Percentiles rank a stretch among this genome's conserved stretches.
Evolutionary conservation across 805 yeast species (phyloP).

Genomic region (Candida wancherniae): DNA sequence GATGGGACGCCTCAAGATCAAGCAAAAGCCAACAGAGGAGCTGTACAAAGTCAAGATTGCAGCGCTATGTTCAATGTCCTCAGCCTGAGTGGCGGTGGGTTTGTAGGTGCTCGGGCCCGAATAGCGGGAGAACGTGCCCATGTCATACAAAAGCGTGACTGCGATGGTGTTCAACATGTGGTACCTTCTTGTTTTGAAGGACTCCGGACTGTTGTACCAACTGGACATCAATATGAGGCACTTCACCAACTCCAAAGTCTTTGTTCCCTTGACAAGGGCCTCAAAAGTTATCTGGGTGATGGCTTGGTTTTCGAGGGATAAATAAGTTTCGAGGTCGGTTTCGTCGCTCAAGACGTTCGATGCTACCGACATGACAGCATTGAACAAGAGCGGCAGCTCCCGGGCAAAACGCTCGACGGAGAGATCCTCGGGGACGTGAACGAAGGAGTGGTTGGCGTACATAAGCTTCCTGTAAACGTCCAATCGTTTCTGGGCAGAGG

Average conservation of each 20-base stretch:
- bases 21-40: constrained; percentile 56
- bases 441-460: constrained; percentile 49
- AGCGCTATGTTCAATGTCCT: constrained; percentile 43
- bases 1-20: constrained; percentile 60
- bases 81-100: constrained; percentile 14
- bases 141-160: constrained; percentile 65
- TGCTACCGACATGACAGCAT: constrained; percentile 59
- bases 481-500: constrained; percentile 56
- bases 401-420: constrained; percentile 45
- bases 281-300: constrained; percentile 50
- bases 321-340: constrained; percentile 35
- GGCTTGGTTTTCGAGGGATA: constrained; percentile 51
- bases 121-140: constrained; percentile 59
- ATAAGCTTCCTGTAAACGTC: constrained; percentile 44
- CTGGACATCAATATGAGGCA: constrained; percentile 55
- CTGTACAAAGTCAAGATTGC: constrained; percentile 57
- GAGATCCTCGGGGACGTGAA: constrained; percentile 45
- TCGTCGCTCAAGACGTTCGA: constrained; percentile 38
- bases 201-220: constrained; percentile 84
- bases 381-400: constrained; percentile 57
- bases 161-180: constrained; percentile 65
- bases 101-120: constrained; percentile 8
- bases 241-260: constrained; percentile 63
- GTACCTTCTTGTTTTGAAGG: constrained; percentile 72
- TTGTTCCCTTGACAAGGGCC: constrained; percentile 64